Percentiles rank a stretch among this genome's conserved stretches.
Evolutionary conservation across 257 asterid species (phyloP).

Genomic region (Solanum stenotomum): DNA sequence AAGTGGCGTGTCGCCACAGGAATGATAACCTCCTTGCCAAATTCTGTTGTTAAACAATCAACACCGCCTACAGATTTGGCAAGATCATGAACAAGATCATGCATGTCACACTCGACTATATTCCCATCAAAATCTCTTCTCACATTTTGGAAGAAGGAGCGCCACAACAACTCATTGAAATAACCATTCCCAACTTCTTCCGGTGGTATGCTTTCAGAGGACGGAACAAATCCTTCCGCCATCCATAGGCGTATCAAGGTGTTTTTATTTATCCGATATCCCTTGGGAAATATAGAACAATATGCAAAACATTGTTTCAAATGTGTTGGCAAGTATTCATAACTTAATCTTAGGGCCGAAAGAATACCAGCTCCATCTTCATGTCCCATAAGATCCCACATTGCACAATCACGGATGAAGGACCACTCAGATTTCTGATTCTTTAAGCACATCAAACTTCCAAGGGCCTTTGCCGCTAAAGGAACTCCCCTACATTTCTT

Average conservation of each 20-base stretch:
- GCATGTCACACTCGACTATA: neutral
- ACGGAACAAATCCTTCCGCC: constrained; percentile 51
- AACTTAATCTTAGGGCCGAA: constrained; percentile 48
- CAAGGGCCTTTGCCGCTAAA: constrained; percentile 59
- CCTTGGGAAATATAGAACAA: constrained; percentile 61
- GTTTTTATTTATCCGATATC: constrained; percentile 42
- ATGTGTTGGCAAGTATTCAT: constrained; percentile 48
- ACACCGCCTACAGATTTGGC: constrained; percentile 4
- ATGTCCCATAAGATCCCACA: constrained; percentile 42
- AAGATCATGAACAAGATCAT: constrained; percentile 6
- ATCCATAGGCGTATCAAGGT: constrained; percentile 49
- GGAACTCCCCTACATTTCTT: constrained; percentile 66
- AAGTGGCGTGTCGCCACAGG: neutral
- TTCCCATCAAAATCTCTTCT: neutral
- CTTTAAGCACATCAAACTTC: constrained; percentile 44
- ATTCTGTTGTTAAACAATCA: neutral
- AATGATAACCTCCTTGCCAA: neutral
- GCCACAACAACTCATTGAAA: constrained; percentile 39
- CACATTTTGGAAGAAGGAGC: constrained; percentile 41
- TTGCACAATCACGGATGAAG: constrained; percentile 35
- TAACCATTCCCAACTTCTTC: constrained; percentile 39
- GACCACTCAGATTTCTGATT: constrained; percentile 39
- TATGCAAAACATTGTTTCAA: constrained; percentile 56
- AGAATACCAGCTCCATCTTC: constrained; percentile 29
- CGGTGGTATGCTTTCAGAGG: constrained; percentile 14